Conservation (phyloP, 257 asterid genomes). For the Nicotiana obtusifolia region DNA sequence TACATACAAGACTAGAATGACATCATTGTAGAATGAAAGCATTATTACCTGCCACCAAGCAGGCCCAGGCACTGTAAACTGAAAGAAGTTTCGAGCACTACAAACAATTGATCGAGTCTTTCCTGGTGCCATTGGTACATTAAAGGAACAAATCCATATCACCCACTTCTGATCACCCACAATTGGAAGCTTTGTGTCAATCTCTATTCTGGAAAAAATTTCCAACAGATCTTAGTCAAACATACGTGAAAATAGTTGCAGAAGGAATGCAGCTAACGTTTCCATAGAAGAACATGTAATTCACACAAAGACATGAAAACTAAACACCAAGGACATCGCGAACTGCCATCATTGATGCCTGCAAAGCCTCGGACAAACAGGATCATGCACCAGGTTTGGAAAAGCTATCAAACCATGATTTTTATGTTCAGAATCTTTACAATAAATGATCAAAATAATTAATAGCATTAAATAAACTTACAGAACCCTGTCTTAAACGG, state of each 20-base stretch:
- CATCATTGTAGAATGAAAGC: neutral
- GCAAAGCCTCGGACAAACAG: neutral
- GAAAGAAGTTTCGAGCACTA: slow-evolving; percentile 96
- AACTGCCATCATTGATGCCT: neutral
- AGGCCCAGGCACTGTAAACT: slow-evolving; percentile 87
- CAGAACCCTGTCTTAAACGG: neutral
- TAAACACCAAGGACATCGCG: neutral
- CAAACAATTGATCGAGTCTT: slow-evolving; percentile 99
- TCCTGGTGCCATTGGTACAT: slow-evolving; percentile 98
- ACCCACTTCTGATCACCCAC: slow-evolving; percentile 95
- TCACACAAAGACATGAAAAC: neutral
- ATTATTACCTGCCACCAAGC: slow-evolving; percentile 94
- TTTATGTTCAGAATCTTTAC: neutral
- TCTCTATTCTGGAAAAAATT: slow-evolving; percentile 58
- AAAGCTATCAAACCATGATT: neutral
- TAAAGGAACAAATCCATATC: slow-evolving; percentile 97
- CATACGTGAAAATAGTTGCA: neutral
- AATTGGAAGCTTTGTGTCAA: slow-evolving; percentile 84
- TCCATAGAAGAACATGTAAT: neutral
- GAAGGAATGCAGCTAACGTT: neutral
- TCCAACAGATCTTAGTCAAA: neutral
- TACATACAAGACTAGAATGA: neutral
- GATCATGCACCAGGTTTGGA: neutral
- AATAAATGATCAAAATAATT: neutral
- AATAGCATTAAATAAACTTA: neutral